These are phyloP conservation scores for Trametes gibbosa DNA, from an alignment of 768 basidiomycete genomes.

Conservation along the genomic window DNA sequence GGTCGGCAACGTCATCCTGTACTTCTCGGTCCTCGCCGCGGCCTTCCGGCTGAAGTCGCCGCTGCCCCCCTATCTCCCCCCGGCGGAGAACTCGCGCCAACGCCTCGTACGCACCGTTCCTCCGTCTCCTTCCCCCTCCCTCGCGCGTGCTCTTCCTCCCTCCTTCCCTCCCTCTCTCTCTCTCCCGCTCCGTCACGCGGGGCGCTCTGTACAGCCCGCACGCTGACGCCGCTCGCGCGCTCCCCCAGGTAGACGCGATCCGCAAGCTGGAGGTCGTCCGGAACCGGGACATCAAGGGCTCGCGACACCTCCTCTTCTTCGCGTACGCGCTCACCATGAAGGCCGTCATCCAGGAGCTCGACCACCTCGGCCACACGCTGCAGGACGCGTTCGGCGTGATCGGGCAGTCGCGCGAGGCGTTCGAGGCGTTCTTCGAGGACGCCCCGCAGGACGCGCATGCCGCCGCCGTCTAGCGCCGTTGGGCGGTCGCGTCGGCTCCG, in stretches of 20 bases:
- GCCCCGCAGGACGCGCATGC: too few species aligned
- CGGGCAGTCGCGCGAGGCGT: conserved; percentile 76
- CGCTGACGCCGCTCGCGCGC: neutral
- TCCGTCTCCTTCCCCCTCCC: neutral
- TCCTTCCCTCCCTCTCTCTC: neutral
- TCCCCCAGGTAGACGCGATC: conserved; percentile 71
- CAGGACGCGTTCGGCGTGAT: conserved; percentile 94
- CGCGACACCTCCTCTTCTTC: conserved; percentile 86
- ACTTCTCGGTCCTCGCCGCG: conserved; percentile 75
- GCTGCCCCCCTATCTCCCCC: conserved; percentile 94
- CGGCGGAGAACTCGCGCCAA: conserved; percentile 81
- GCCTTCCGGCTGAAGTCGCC: conserved; percentile 86
- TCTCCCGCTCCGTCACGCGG: neutral
- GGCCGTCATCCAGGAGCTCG: conserved; percentile 87
- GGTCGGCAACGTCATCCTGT: conserved; percentile 93
- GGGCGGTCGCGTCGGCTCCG: too few species aligned
- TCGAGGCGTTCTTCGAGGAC: conserved; percentile 68
- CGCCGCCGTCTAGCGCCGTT: too few species aligned
- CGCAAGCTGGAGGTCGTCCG: conserved; percentile 85
- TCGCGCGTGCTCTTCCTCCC: too few species aligned
- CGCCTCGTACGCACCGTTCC: conserved; percentile 54
- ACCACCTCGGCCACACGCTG: conserved; percentile 72
- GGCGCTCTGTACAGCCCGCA: too few species aligned
- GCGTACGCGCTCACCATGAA: conserved; percentile 95
- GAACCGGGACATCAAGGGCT: conserved; percentile 75